phyloP scores from a whole-genome alignment of 768 basidiomycete species.

The Boletellus sp. region DNA sequence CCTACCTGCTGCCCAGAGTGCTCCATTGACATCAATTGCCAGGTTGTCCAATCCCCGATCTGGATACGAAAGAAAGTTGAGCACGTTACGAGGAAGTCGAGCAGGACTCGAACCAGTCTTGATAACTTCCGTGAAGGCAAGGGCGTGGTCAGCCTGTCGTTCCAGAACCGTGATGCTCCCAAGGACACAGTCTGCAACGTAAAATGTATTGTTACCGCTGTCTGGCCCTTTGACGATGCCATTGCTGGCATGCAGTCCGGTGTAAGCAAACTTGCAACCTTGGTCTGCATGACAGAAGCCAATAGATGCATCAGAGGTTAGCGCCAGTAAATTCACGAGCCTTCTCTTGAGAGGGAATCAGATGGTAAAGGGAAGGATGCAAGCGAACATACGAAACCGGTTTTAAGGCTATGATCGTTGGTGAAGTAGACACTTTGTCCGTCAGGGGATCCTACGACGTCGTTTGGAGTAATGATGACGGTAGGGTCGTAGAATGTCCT shows the following conservation, averaged over 20 bases:
- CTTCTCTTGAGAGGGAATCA: constrained; percentile 16
- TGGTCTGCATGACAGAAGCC: constrained; percentile 59
- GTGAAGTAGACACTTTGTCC: constrained; percentile 67
- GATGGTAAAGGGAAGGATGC: neutral
- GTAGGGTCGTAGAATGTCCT: constrained; percentile 51
- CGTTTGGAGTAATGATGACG: constrained; percentile 63
- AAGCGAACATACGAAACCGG: constrained; percentile 44
- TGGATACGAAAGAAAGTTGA: constrained; percentile 19
- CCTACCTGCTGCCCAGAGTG: constrained; percentile 60
- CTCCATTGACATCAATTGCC: constrained; percentile 54
- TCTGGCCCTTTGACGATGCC: constrained; percentile 51
- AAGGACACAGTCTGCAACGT: constrained; percentile 46
- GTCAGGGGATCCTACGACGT: constrained; percentile 62
- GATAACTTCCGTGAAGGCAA: constrained; percentile 53
- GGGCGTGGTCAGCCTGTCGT: constrained; percentile 52
- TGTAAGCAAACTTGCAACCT: constrained; percentile 59
- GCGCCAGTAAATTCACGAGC: constrained; percentile 28
- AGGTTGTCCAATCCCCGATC: constrained; percentile 60
- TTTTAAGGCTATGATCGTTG: constrained; percentile 59
- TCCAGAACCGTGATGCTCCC: constrained; percentile 55
- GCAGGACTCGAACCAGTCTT: constrained; percentile 41
- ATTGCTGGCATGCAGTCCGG: constrained; percentile 51
- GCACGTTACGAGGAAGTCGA: neutral
- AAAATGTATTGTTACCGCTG: constrained; percentile 55
- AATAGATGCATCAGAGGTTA: constrained; percentile 43